Evolutionary conservation across 2,329 filamentous ascomycete species (phyloP), one percentile per base, ranked within the genome.

Genomic region (Aureobasidium sp.): DNA sequence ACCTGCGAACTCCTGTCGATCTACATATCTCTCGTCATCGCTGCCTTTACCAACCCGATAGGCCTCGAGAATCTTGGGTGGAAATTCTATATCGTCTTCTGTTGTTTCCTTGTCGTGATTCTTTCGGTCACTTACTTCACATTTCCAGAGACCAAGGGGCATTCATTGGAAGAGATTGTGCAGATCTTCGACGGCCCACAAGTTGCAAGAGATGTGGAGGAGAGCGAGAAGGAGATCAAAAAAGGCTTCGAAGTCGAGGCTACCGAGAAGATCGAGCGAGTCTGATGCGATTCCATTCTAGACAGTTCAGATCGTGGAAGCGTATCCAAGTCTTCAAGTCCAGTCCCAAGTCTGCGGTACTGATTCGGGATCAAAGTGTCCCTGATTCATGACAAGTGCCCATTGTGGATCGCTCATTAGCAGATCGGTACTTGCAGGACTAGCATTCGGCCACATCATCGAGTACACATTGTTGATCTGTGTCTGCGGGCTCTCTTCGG

Each of bases 391-490:
- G 25, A 57, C 17, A 34, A 41, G 14, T 5, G 15, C 42, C 53
- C 53, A 57, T 20, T 42, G 53, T n/a, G 42, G 15, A 44, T 57
- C 53, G 25, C 42, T 42, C 53, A 57, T 57, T 3, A 44, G 34
- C 25, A 45, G 4, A 17, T 57, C 53, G 15, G 42, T 34, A 25
- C 65, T 65, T 15, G 49, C 36, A 27, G 49, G 49, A 17, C 31
- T 39, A 12, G 65, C 70, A 47, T 76, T 77, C 3, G 76, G 78
- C 77, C 78, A 79, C 77, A 79, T 78, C 76, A 79, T 77, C 20
- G 71, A 70, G 55, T 78, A 75, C 0, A 78, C 72, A 25, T 69
- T 74, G 42, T 76, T 75, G 20, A 79, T 74, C 64, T 78, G 76
- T 1, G 75, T 77, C 65, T 78, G 74, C 0, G 76, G 73, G 39